Percentiles rank a stretch among this genome's conserved stretches.
Conservation (phyloP, 352 stramenopile genomes). For the Globisporangium ultimum region DNA sequence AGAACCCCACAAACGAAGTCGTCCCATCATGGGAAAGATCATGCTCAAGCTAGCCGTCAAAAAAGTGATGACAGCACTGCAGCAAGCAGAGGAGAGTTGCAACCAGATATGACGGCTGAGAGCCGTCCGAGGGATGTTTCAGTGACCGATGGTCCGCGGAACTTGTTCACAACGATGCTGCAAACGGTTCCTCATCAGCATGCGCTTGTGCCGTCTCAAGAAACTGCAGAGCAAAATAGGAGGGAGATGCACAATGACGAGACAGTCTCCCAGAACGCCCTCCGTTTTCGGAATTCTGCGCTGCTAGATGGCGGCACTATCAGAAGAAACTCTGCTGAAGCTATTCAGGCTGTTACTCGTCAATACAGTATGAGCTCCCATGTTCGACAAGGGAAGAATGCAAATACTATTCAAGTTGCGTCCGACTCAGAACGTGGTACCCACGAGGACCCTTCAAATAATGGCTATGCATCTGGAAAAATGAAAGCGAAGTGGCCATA, state of each 20-base stretch:
- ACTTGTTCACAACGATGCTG: constrained; percentile 29
- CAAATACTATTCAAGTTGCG: not conserved
- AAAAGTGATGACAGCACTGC: not conserved
- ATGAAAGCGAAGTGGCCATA: not conserved
- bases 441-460: not conserved
- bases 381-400: constrained; percentile 1
- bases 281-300: constrained; percentile 30
- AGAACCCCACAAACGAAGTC: not conserved
- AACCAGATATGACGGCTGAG: not conserved
- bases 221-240: not conserved
- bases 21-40: not conserved
- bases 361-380: constrained; percentile 21
- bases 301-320: constrained; percentile 25
- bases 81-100: not conserved
- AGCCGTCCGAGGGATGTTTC: constrained; percentile 8
- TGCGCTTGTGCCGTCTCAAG: not conserved
- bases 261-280: constrained; percentile 2
- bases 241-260: not conserved
- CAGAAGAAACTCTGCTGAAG: not conserved
- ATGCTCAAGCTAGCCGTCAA: not conserved
- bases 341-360: constrained; percentile 12
- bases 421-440: not conserved
- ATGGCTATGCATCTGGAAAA: not conserved
- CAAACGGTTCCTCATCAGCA: constrained; percentile 11
- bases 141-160: constrained; percentile 18